These are phyloP conservation scores for Aureobasidium subglaciale DNA, from an alignment of 2,329 filamentous ascomycete species.

Conservation along the genomic window DNA sequence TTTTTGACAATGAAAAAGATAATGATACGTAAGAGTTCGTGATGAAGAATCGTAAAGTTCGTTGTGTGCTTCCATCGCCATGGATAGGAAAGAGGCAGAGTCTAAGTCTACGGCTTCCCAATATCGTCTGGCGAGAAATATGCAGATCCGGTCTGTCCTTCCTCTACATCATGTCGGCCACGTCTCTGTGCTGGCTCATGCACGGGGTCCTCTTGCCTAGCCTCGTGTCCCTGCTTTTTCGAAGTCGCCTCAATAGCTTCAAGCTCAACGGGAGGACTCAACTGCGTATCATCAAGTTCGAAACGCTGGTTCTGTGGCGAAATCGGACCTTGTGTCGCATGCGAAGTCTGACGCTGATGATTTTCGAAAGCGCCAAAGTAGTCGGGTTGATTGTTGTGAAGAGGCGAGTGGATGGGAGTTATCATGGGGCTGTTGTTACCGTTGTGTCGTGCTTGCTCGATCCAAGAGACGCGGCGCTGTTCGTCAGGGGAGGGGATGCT, in stretches of 20 bases:
- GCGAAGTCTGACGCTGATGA: neutral
- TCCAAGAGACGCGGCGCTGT: neutral
- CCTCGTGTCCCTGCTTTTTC: neutral
- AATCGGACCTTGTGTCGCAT: neutral
- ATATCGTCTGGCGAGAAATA: slow-evolving; percentile 2
- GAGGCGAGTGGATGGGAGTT: neutral
- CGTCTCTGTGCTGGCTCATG: neutral
- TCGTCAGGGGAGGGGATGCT: neutral
- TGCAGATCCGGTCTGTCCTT: neutral
- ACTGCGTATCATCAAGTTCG: slow-evolving; percentile 1
- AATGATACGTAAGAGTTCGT: too few species aligned
- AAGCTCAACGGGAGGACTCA: slow-evolving; percentile 9
- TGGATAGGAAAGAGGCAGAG: too few species aligned
- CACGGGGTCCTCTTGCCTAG: neutral
- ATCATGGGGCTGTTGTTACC: neutral
- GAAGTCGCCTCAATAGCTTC: neutral
- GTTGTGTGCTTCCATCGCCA: too few species aligned
- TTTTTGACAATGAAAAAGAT: too few species aligned
- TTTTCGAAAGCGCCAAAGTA: neutral
- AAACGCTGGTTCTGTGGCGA: neutral
- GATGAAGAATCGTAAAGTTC: too few species aligned
- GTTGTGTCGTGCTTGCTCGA: neutral
- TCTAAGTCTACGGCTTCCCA: neutral
- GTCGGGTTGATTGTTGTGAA: neutral
- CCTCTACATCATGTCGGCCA: neutral